Evolutionary conservation across 2,329 filamentous ascomycete species (phyloP).

Genomic region (Fusarium neocosmosporiellum): DNA sequence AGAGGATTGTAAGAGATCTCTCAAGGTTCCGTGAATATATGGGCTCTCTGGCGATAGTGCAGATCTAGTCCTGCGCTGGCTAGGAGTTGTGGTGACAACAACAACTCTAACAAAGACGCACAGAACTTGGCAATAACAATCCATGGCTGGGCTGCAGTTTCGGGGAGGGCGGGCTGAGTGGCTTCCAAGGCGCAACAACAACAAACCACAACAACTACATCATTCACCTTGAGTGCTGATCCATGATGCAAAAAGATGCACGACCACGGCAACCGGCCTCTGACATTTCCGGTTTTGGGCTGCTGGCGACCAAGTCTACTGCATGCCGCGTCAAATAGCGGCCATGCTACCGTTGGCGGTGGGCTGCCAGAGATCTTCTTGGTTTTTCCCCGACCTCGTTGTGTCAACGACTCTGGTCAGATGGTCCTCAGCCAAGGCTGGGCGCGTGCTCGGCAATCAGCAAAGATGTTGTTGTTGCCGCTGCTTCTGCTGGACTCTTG

Average conservation of each 20-base stretch:
- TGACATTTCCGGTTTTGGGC: conserved; percentile 23
- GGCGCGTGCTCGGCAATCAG: neutral
- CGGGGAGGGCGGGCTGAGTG: conserved; percentile 9
- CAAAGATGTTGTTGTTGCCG: neutral
- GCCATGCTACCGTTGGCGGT: conserved; percentile 5
- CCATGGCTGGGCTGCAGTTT: neutral
- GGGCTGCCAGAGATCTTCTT: neutral
- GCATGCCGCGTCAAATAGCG: neutral
- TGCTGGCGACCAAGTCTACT: neutral
- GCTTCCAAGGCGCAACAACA: neutral
- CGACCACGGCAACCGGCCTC: conserved; percentile 7
- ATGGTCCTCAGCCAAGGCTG: conserved; percentile 22
- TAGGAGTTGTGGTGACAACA: conserved; percentile 12
- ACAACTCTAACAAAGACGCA: neutral
- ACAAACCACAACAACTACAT: conserved; percentile 1
- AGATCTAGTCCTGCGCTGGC: neutral
- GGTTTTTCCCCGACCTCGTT: neutral
- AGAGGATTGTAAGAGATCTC: conserved; percentile 10
- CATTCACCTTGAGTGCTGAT: conserved; percentile 8
- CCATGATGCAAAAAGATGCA: conserved; percentile 17
- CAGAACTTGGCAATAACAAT: neutral
- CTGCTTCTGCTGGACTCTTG: neutral
- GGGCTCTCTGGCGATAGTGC: neutral
- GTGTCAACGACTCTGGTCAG: conserved; percentile 23
- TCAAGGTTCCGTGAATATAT: neutral